Conservation (phyloP, 176 grass and related monocot genomes). For the Carex scoparia region DNA sequence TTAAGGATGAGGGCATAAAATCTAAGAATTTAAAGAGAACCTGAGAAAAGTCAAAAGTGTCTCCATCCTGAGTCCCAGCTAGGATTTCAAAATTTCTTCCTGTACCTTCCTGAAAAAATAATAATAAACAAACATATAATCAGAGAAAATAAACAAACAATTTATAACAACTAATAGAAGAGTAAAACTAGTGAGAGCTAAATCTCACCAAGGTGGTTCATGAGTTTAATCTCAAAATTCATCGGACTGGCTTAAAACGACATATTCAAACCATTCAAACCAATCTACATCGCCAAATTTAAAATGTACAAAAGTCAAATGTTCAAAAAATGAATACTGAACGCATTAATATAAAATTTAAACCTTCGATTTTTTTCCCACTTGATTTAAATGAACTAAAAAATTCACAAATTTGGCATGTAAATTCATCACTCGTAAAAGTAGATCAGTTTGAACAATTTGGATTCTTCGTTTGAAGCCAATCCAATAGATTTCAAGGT, state of each 20-base stretch:
- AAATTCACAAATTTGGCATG: not conserved
- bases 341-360: not conserved
- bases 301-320: not conserved
- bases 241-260: not conserved
- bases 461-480: not conserved
- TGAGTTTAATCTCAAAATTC: not conserved
- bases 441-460: not conserved
- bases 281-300: not conserved
- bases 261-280: not conserved
- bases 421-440: not conserved
- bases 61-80: conserved; percentile 76
- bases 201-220: not conserved
- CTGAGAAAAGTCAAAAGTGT: conserved; percentile 76
- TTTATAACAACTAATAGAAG: not conserved
- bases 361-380: not conserved
- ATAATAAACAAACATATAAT: conserved; percentile 22
- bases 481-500: not conserved
- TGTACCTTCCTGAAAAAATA: conserved; percentile 74
- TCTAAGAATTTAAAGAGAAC: conserved; percentile 26
- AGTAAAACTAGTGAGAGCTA: not conserved
- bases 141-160: not conserved
- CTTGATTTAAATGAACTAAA: not conserved
- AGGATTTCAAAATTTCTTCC: conserved; percentile 70
- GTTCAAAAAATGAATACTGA: not conserved
- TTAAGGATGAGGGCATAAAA: conserved; percentile 22